These are phyloP conservation scores for Primulina tabacum DNA, from an alignment of 257 asterid genomes.

Conservation along the genomic window DNA sequence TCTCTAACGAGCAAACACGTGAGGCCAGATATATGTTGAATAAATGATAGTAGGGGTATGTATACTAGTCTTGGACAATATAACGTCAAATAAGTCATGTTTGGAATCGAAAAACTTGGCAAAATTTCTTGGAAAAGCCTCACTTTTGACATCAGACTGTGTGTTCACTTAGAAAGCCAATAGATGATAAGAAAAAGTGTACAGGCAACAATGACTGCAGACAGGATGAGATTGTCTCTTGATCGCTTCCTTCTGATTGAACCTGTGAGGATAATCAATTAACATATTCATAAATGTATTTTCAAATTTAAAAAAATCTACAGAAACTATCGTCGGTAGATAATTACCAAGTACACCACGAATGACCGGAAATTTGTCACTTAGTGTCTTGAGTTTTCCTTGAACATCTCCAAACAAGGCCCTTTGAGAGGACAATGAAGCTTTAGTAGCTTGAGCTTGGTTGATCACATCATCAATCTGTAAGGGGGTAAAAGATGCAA, in stretches of 20 bases:
- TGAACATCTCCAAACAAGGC: background rate
- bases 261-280: constrained; percentile 27
- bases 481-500: background rate
- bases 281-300: background rate
- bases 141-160: background rate
- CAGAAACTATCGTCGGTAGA: no score
- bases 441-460: background rate
- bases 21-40: background rate
- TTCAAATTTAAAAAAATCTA: background rate
- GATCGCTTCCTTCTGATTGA: constrained; percentile 51
- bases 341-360: background rate
- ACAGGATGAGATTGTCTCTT: constrained; percentile 51
- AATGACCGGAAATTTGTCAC: background rate
- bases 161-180: constrained; percentile 47
- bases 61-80: background rate
- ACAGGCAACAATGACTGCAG: constrained; percentile 59
- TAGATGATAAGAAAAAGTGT: constrained; percentile 52
- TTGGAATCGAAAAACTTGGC: background rate
- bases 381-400: background rate
- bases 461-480: background rate
- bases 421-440: background rate
- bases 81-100: background rate
- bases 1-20: no score
- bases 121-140: background rate
- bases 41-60: background rate